Evolutionary conservation across 257 asterid genomes (phyloP).

Genomic region (Przewalskia tangutica): DNA sequence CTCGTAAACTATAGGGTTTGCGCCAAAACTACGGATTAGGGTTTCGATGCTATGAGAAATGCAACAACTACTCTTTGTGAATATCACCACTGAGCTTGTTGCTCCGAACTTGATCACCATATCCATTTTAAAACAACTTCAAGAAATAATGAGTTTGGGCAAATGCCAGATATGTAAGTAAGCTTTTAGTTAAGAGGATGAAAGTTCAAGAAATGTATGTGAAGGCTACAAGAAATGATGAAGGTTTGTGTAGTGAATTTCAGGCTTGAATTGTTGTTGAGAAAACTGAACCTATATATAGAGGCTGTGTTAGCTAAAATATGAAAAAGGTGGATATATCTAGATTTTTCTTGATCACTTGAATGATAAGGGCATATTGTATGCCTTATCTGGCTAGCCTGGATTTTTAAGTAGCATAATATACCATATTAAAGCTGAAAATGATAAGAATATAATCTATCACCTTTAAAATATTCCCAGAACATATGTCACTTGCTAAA

Average conservation of each 20-base stretch:
- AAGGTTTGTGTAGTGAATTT: background rate
- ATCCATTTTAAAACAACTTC: background rate
- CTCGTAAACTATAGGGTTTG: background rate
- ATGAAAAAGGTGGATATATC: too few relatives aligned
- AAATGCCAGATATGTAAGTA: background rate
- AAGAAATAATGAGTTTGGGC: background rate
- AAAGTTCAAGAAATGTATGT: background rate
- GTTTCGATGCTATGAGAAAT: background rate
- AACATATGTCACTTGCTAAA: background rate
- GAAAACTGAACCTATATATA: background rate
- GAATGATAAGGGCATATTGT: background rate
- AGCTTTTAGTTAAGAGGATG: background rate
- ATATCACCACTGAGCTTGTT: background rate
- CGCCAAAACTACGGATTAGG: background rate
- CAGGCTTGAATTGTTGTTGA: background rate
- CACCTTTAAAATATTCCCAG: background rate
- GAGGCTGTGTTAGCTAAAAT: too few relatives aligned
- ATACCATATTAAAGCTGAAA: background rate
- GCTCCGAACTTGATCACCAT: conserved; percentile 1
- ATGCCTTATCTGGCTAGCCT: background rate
- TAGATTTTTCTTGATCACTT: background rate
- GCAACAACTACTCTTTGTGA: background rate
- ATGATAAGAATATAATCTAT: background rate
- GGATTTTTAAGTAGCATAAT: background rate
- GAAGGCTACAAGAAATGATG: background rate